Evolutionary conservation across 768 basidiomycete species (phyloP), one percentile per base, ranked within the genome.

Genomic region (Boletus vinaceobasis): DNA sequence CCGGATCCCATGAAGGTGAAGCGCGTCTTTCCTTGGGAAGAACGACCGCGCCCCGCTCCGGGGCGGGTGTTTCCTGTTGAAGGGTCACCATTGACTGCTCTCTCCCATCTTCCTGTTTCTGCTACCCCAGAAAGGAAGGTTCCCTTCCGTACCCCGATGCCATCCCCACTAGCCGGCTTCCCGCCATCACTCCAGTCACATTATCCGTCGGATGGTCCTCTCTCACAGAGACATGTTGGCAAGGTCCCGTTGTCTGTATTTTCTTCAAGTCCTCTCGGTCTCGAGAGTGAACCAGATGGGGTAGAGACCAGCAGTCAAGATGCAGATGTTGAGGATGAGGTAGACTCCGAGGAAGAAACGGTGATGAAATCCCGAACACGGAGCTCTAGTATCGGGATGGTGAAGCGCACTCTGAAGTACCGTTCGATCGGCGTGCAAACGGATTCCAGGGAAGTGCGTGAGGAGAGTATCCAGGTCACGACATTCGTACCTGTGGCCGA

Each of bases 1-100:
- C 91, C 93, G 4, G 90, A 94, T 66, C 79, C 75, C 27, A 73
- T 72, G 26, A 89, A 89, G 64, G 81, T 95, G 21, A 86, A 86
- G 56, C 75, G 79, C 33, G 77, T 97, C 33, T 98, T 99, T 71
- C 94, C 96, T n/a, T 99, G 96, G 96, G 96, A 99, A 67, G 81
- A 85, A 55, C 80, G 81, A 61, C 86, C 82, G 13, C 83, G 88
- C 32, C 79, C 75, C 45, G 60, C 78, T 58, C 90, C 90, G 14
- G 77, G 77, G 27, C 87, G 91, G 50, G 80, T 88, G 32, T 92
- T 92, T 63, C 92, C 90, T 29, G 73, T 70, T n/a, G 73, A 79
- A 31, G 85, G 87, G 45, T 74, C 78, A 44, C 84, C 80, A 26
- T 76, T 78, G 10, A 69, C 43, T 23, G 70, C n/a, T 15, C 46